Evolutionary conservation across 345 rosid genomes (phyloP).

Genomic region (Gossypioides kirkii): DNA sequence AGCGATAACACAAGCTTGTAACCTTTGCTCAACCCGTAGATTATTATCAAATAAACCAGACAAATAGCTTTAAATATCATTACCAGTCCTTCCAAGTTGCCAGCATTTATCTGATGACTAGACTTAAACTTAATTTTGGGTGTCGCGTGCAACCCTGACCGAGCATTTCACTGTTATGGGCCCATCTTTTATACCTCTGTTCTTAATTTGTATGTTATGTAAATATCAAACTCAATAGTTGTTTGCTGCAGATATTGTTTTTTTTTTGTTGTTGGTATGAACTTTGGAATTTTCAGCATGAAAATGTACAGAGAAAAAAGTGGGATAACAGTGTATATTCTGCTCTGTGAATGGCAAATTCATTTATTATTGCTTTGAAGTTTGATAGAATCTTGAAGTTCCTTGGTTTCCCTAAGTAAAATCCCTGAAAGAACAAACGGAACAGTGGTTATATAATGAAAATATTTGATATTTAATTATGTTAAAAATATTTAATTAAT

Average conservation of each 20-base stretch:
- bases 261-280: background rate
- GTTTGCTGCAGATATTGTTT: background rate
- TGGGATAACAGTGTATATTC: background rate
- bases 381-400: background rate
- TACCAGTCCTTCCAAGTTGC: background rate
- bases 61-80: background rate
- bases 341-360: background rate
- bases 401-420: background rate
- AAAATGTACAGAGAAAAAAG: background rate
- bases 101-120: background rate
- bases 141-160: constrained; percentile 15
- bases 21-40: background rate
- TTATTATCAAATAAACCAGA: background rate
- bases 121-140: background rate
- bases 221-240: background rate
- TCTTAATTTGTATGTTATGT: background rate
- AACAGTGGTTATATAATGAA: too few species aligned
- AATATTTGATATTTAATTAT: too few species aligned
- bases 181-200: background rate
- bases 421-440: background rate
- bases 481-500: too few species aligned
- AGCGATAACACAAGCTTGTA: constrained; percentile 16
- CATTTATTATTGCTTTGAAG: background rate
- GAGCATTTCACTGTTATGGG: constrained; percentile 9
- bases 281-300: background rate